Conservation (phyloP, 108 stramenopile species). For the Asterionellopsis glacialis region DNA sequence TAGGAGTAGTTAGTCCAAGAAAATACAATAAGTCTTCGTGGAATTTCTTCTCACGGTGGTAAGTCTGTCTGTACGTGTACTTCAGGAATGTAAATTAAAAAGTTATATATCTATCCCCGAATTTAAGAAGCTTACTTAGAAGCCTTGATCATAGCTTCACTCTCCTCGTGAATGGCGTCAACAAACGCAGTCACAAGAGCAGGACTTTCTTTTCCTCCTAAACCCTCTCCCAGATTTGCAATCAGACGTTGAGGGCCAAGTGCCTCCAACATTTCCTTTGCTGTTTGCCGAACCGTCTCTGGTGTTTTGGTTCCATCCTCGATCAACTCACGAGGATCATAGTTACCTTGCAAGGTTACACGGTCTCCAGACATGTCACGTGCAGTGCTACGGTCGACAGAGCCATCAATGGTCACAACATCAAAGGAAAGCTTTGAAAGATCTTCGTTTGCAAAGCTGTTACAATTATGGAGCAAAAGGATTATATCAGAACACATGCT, state of each 20-base stretch:
- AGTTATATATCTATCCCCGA: not conserved
- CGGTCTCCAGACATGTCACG: slow-evolving; percentile 48
- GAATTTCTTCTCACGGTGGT: too few relatives aligned
- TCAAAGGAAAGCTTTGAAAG: slow-evolving; percentile 75
- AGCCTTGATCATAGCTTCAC: slow-evolving; percentile 62
- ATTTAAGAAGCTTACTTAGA: not conserved
- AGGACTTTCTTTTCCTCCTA: slow-evolving; percentile 91
- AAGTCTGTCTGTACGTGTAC: too few relatives aligned
- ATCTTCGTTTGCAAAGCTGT: slow-evolving; percentile 59
- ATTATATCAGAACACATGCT: not conserved
- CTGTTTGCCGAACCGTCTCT: slow-evolving; percentile 69
- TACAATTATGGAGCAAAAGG: not conserved
- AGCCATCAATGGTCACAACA: slow-evolving; percentile 92
- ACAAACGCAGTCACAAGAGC: slow-evolving; percentile 83
- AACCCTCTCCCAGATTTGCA: slow-evolving; percentile 94
- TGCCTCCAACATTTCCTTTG: slow-evolving; percentile 64
- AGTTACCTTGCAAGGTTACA: slow-evolving; percentile 86
- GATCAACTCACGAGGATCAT: slow-evolving; percentile 82
- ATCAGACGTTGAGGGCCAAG: slow-evolving; percentile 87
- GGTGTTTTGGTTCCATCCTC: slow-evolving; percentile 50
- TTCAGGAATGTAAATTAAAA: not conserved
- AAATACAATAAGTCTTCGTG: too few relatives aligned
- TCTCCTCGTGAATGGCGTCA: slow-evolving; percentile 84
- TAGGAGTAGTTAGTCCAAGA: too few relatives aligned
- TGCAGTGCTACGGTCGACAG: slow-evolving; percentile 62